Conservation (phyloP, 2,329 filamentous ascomycete species). For the Penicillium paneum region DNA sequence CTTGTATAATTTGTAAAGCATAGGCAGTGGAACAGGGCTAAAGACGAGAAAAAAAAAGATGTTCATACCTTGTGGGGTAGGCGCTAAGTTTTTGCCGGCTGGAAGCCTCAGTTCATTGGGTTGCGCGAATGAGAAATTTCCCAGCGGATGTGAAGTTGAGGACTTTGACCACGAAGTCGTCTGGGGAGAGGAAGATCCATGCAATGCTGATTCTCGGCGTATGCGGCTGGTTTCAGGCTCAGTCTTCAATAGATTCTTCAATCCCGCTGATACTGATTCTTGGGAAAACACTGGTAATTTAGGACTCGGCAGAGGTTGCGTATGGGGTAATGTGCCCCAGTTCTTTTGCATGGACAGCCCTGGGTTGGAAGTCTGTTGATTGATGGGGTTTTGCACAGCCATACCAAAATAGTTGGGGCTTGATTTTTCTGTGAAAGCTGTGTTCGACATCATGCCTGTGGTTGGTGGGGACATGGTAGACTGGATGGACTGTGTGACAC, state of each 20-base stretch:
- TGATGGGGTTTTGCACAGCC: slow-evolving; percentile 58
- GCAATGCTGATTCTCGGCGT: slow-evolving; percentile 19
- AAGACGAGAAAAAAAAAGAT: neutral
- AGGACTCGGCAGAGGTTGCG: slow-evolving; percentile 61
- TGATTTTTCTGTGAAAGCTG: slow-evolving; percentile 28
- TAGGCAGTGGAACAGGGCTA: neutral
- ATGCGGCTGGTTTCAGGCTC: slow-evolving; percentile 21
- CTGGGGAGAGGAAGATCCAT: slow-evolving; percentile 16
- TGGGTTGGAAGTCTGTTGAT: slow-evolving; percentile 60
- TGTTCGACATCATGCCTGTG: slow-evolving; percentile 16
- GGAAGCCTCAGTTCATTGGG: neutral
- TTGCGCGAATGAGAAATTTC: neutral
- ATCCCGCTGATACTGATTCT: slow-evolving; percentile 79
- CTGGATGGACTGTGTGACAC: slow-evolving; percentile 16
- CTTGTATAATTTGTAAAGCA: neutral
- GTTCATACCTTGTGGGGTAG: slow-evolving; percentile 9
- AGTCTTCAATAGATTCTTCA: slow-evolving; percentile 64
- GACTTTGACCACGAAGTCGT: slow-evolving; percentile 1
- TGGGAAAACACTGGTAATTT: slow-evolving; percentile 40
- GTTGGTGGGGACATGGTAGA: slow-evolving; percentile 22
- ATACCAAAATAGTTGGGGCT: slow-evolving; percentile 90
- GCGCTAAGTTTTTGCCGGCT: neutral
- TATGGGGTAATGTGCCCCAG: slow-evolving; percentile 68
- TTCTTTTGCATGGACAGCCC: slow-evolving; percentile 63
- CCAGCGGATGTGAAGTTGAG: neutral